Evolutionary conservation across 1,284 basidiomycete species (phyloP).

Genomic region (Paramarasmius palmivorus): DNA sequence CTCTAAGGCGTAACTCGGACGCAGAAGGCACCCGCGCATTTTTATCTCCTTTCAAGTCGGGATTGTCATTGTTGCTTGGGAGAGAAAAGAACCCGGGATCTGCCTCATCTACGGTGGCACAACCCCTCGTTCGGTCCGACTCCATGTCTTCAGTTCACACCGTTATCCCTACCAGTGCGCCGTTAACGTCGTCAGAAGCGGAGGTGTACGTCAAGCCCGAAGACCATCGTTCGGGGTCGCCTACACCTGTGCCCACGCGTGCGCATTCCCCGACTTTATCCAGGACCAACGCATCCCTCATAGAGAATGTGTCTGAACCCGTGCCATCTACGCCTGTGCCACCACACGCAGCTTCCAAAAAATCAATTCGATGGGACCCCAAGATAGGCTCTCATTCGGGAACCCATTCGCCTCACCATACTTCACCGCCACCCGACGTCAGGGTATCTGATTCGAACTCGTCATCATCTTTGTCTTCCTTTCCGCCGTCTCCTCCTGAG

Average conservation of each 20-base stretch:
- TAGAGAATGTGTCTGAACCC: background rate
- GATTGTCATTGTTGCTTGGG: conserved; percentile 8
- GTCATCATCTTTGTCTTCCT: background rate
- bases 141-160: conserved; percentile 6
- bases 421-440: background rate
- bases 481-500: background rate
- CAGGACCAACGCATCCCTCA: background rate
- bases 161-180: background rate
- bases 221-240: conserved; percentile 8
- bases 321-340: background rate
- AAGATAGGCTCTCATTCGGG: background rate
- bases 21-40: background rate
- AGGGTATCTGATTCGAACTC: background rate
- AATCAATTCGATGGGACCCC: background rate
- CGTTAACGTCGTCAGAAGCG: background rate
- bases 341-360: background rate
- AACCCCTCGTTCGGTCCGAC: background rate
- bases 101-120: background rate
- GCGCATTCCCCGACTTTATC: conserved; percentile 7
- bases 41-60: conserved; percentile 8
- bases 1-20: background rate
- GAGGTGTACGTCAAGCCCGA: background rate
- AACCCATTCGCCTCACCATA: background rate
- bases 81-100: background rate
- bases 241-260: conserved; percentile 11